Percentiles rank a stretch among this genome's conserved stretches.
Evolutionary conservation across 768 basidiomycete genomes (phyloP).

Genomic region (Cystobasidiopsis lactophilus): DNA sequence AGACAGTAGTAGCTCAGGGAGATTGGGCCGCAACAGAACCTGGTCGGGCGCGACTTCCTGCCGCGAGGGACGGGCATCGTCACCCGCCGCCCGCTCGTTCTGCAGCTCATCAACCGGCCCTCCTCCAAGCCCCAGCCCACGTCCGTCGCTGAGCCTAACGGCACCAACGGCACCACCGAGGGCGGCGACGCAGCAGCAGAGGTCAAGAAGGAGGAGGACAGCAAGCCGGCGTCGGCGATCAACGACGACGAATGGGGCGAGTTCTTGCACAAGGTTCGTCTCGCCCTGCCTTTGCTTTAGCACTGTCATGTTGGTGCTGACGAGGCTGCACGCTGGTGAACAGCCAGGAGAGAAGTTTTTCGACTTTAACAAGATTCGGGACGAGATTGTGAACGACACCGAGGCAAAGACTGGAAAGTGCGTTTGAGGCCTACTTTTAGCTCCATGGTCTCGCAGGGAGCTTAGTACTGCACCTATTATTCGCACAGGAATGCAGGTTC

Average conservation of each 20-base stretch:
- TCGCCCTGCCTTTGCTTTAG: no score
- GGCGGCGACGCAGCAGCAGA: not conserved
- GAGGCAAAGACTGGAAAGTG: constrained; percentile 74
- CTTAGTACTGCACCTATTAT: not conserved
- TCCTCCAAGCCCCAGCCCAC: constrained; percentile 23
- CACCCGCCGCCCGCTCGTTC: constrained; percentile 80
- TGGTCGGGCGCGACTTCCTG: constrained; percentile 85
- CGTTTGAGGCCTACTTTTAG: not conserved
- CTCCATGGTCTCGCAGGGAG: no score
- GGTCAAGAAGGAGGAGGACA: not conserved
- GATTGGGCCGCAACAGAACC: constrained; percentile 38
- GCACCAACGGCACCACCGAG: not conserved
- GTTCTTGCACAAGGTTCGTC: constrained; percentile 40
- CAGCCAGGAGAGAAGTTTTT: constrained; percentile 92
- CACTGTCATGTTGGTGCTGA: not conserved
- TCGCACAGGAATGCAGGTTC: constrained; percentile 47
- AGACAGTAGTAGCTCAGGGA: not conserved
- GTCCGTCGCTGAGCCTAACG: constrained; percentile 4
- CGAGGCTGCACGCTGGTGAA: not conserved
- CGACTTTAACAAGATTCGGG: constrained; percentile 89
- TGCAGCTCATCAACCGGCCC: constrained; percentile 79
- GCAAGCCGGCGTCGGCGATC: constrained; percentile 52
- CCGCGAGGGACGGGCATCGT: constrained; percentile 98
- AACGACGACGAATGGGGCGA: constrained; percentile 98
- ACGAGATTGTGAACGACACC: constrained; percentile 88